Conservation (phyloP, 1,284 basidiomycete genomes). For the Ustilago hordei region DNA sequence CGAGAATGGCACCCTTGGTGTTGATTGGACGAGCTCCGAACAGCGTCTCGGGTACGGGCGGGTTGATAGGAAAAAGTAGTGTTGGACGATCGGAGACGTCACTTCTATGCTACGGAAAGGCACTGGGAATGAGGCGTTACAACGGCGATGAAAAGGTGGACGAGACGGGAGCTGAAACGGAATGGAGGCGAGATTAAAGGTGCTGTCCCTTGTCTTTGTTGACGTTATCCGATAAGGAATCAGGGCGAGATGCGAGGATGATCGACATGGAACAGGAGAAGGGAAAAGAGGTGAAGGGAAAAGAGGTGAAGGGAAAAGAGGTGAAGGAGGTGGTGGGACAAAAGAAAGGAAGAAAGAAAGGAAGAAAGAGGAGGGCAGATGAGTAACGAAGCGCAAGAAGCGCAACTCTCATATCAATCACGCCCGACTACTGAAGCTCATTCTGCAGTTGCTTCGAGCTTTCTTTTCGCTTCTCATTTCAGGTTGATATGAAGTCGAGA, state of each 20-base stretch:
- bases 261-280: background rate
- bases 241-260: background rate
- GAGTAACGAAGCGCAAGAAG: background rate
- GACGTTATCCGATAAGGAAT: background rate
- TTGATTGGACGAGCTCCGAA: background rate
- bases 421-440: background rate
- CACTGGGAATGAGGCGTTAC: background rate
- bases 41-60: background rate
- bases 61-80: background rate
- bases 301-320: background rate
- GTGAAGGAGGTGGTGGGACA: background rate
- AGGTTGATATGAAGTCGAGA: no score
- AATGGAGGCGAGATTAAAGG: background rate
- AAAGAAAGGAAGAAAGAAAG: background rate
- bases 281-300: background rate
- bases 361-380: background rate
- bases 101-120: background rate
- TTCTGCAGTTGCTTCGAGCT: constrained; percentile 1
- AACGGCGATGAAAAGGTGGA: background rate
- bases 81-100: background rate
- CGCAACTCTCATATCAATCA: background rate
- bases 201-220: background rate
- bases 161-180: background rate
- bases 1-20: background rate
- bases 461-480: background rate